Evolutionary conservation across 306 rosid genomes (phyloP), one percentile per base, ranked within the genome.

Genomic region (Canavalia gladiata): DNA sequence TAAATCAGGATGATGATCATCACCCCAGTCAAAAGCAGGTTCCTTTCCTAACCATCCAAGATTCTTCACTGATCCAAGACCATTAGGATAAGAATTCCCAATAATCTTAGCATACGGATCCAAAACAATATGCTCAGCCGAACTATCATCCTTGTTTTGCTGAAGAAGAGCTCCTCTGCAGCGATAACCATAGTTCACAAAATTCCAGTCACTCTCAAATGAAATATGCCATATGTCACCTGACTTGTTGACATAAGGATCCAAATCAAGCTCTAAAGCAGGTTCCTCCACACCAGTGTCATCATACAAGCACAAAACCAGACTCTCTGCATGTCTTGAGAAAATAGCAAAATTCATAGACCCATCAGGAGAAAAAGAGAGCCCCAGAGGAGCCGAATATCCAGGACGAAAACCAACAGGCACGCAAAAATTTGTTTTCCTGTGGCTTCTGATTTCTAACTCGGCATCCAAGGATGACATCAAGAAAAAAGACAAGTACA

Each of bases 221-320:
- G 98, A 83, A 2, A 88, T 86, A 84, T 95, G 97, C 99, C 99
- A 95, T 9, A 95, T 74, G 65, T 90, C 95, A 72, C 99, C 98
- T 6, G 98, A 82, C 86, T 91, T 89, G 74, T 95, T 95, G 35
- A 93, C 86, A 80, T 91, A 93, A 52, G 91, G 91, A 86, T 95
- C 99, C 50, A 95, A 88, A 85, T 95, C 97, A 86, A 95, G 93
- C 93, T 91, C 94, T 79, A 93, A 84, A 70, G 89, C 92, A 73
- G 99, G 99, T 81, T 84, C 73, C 71, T 88, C 88, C 37, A 78
- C 79, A 62, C 68, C 64, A 43, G 71, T 72, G 52, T 84, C 87
- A 78, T 86, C 90, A 83, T 90, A 90, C 90, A 91, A 86, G 85
- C 98, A 95, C 84, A 95, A 89, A 76, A 90, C 89, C 87, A 93